Evolutionary conservation across 2,329 filamentous ascomycete species (phyloP).

Genomic region (Drechslerella dactyloides): DNA sequence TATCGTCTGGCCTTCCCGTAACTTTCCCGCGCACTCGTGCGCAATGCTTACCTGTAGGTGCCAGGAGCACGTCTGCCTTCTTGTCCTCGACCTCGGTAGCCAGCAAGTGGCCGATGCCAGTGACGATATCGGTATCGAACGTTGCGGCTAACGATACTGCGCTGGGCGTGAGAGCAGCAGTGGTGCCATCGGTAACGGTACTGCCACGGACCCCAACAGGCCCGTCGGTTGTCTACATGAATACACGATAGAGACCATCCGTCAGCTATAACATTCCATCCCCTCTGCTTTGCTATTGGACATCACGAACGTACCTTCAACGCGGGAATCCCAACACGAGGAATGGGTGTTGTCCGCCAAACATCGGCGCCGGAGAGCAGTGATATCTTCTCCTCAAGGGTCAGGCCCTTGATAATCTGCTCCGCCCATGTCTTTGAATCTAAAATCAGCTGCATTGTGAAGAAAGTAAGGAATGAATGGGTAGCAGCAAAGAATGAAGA

Average conservation of each 20-base stretch:
- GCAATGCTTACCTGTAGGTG: slow-evolving; percentile 55
- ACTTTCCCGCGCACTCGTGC: too few relatives aligned
- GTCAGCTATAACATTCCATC: slow-evolving; percentile 11
- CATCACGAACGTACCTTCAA: slow-evolving; percentile 53
- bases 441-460: slow-evolving; percentile 53
- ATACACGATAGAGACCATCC: not conserved
- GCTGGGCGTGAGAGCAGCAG: slow-evolving; percentile 55
- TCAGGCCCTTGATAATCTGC: slow-evolving; percentile 53
- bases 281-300: not conserved
- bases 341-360: slow-evolving; percentile 55
- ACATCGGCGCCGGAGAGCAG: slow-evolving; percentile 55
- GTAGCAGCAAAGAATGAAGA: slow-evolving; percentile 29
- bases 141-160: slow-evolving; percentile 56
- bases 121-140: slow-evolving; percentile 55
- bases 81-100: slow-evolving; percentile 55
- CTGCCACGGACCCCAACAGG: slow-evolving; percentile 56
- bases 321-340: slow-evolving; percentile 54
- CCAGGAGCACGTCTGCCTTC: slow-evolving; percentile 55
- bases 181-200: slow-evolving; percentile 55
- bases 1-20: too few relatives aligned
- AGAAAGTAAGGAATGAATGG: slow-evolving; percentile 48
- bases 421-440: slow-evolving; percentile 55
- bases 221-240: slow-evolving; percentile 55
- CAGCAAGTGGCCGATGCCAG: slow-evolving; percentile 54
- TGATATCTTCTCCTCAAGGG: slow-evolving; percentile 56